Evolutionary conservation across 345 rosid genomes (phyloP), one percentile per base, ranked within the genome.

Genomic region (Pistacia vera): DNA sequence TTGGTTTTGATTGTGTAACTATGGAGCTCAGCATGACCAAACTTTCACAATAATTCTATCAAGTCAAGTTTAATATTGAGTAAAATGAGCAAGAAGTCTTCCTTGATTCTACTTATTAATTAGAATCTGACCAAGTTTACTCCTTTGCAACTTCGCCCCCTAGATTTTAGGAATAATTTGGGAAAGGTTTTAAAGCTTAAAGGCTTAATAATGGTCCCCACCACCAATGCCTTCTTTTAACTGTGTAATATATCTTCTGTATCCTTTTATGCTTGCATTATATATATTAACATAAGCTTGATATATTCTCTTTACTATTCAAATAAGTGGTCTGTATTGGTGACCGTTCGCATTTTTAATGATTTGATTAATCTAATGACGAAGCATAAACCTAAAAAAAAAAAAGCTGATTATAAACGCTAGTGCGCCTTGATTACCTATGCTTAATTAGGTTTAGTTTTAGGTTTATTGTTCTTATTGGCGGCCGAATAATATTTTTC

Each of bases 391-490:
- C 68, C 79, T 9, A 60, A 52, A 75, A 67, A 18, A n/a, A n/a
- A 35, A 67, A 41, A 25, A 25, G 25, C 17, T 66, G 68, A 68
- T 12, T 68, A 59, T 68, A 8, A 44, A 75, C 66, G 5, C 25
- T 49, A 76, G 74, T 68, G 73, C 58, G 57, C 57, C n/a, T 68
- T 68, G 62, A 76, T 68, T 68, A 76, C 28, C 60, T 60, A 54
- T 16, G 0, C 76, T 61, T 65, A 68, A 1, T 62, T 75, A 33
- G 77, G 51, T 62, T 33, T 18, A 28, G n/a, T 73, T 59, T 28
- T 46, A 60, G 75, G 67, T 60, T 11, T 62, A 8, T 73, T 51
- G 16, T 51, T 63, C 68, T 44, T 1, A 16, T 22, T 49, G 75
- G 64, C n/a, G 4, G 67, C 20, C 5, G 22, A 36, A 11, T 59